Conservation (phyloP, 108 stramenopile genomes). For the Cyclotella distinguenda region DNA sequence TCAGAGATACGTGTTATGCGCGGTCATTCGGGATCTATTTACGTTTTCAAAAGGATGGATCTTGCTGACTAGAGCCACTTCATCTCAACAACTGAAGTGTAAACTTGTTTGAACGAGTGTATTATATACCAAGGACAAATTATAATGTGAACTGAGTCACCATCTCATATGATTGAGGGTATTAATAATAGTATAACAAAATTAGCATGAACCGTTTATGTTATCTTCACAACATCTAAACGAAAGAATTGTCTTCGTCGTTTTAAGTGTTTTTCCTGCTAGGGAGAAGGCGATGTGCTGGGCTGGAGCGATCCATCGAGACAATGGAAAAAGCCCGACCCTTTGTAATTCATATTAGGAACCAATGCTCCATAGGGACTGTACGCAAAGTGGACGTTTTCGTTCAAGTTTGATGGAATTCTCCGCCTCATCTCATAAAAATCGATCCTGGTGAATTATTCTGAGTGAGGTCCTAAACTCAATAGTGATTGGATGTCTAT, state of each 20-base stretch:
- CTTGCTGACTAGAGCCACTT: neutral
- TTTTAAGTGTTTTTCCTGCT: neutral
- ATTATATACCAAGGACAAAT: too few species aligned
- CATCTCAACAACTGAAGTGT: too few species aligned
- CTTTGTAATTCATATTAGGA: conserved; percentile 11
- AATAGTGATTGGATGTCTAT: neutral
- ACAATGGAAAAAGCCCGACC: conserved; percentile 18
- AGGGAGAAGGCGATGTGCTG: neutral
- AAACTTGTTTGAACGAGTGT: too few species aligned
- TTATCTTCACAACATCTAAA: neutral
- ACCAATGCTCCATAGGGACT: conserved; percentile 3
- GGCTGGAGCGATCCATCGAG: neutral
- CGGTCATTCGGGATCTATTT: conserved; percentile 69
- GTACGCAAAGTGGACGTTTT: neutral
- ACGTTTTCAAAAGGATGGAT: conserved; percentile 43
- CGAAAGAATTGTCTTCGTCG: neutral
- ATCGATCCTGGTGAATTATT: neutral
- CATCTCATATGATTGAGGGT: too few species aligned
- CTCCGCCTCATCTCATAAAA: conserved; percentile 14
- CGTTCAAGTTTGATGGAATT: neutral
- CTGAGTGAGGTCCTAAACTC: neutral
- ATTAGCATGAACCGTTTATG: too few species aligned
- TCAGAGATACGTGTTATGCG: conserved; percentile 66
- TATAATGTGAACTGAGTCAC: too few species aligned
- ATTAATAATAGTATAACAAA: too few species aligned